Evolutionary conservation across 495 filamentous ascomycete species (phyloP).

Genomic region (Penicillium maclennaniae): DNA sequence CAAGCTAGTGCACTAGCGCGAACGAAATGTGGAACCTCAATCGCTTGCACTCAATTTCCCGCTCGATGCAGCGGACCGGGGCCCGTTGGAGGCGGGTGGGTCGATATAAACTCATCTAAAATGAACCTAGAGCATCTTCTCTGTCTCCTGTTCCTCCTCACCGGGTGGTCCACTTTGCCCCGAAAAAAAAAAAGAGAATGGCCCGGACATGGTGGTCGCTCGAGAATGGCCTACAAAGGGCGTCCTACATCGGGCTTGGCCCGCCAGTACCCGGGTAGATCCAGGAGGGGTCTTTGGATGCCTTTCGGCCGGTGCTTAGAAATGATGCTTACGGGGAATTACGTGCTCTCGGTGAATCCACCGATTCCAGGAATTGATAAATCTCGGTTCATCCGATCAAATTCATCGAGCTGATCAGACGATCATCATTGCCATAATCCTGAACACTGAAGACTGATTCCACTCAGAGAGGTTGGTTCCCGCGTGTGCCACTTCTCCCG

Average conservation of each 20-base stretch:
- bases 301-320: constrained; percentile 8
- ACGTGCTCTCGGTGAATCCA: constrained; percentile 9
- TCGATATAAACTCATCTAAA: constrained; percentile 14
- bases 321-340: constrained; percentile 15
- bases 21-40: constrained; percentile 11
- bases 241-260: constrained; percentile 13
- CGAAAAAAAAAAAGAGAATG: background rate
- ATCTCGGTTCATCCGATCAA: constrained; percentile 3
- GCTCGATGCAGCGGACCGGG: constrained; percentile 1
- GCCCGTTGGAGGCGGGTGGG: background rate
- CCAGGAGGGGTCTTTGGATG: background rate
- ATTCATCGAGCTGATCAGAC: background rate
- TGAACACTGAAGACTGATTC: no score
- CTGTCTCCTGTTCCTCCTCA: constrained; percentile 1
- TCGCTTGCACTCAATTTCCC: constrained; percentile 33
- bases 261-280: background rate
- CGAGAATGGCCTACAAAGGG: constrained; percentile 1
- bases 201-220: background rate
- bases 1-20: constrained; percentile 20
- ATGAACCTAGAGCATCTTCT: constrained; percentile 3
- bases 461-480: background rate
- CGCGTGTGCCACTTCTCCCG: constrained; percentile 1
- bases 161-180: background rate
- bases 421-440: background rate
- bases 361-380: constrained; percentile 3